These are phyloP conservation scores for Diaporthe longicolla DNA, from an alignment of 2,329 filamentous ascomycete genomes.

Conservation along the genomic window DNA sequence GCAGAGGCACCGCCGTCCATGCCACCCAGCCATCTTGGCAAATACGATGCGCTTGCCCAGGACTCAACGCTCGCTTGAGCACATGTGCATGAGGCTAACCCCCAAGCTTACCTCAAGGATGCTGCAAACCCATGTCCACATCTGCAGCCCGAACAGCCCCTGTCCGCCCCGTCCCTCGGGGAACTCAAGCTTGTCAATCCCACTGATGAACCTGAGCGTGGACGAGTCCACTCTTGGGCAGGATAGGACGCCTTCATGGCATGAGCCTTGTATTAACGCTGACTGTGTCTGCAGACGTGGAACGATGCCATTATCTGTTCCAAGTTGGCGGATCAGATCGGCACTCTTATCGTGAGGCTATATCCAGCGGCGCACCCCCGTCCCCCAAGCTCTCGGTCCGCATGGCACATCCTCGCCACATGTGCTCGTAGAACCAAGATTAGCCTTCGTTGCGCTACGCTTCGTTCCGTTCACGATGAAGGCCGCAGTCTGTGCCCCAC, in stretches of 20 bases:
- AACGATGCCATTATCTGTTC: slow-evolving; percentile 18
- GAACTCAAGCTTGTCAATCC: slow-evolving; percentile 26
- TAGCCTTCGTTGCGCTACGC: slow-evolving; percentile 4
- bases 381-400: background rate
- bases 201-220: slow-evolving; percentile 20
- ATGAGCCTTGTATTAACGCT: slow-evolving; percentile 29
- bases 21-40: slow-evolving; percentile 28
- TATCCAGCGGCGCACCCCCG: slow-evolving; percentile 22
- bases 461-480: slow-evolving; percentile 26
- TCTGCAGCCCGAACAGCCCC: slow-evolving; percentile 21
- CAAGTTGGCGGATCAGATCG: background rate
- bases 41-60: slow-evolving; percentile 23
- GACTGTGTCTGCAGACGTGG: slow-evolving; percentile 32
- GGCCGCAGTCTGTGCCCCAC: slow-evolving; percentile 1
- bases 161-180: slow-evolving; percentile 24
- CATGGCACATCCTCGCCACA: background rate
- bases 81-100: slow-evolving; percentile 33
- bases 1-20: background rate
- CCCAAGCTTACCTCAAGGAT: slow-evolving; percentile 24
- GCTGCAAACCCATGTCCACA: slow-evolving; percentile 20
- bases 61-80: slow-evolving; percentile 32
- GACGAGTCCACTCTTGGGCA: slow-evolving; percentile 13
- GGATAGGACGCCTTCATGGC: slow-evolving; percentile 6
- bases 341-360: slow-evolving; percentile 15
- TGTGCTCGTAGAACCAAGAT: slow-evolving; percentile 15